These are phyloP conservation scores for Leptographium galeiforme DNA, from an alignment of 2,329 filamentous ascomycete genomes.

Conservation along the genomic window DNA sequence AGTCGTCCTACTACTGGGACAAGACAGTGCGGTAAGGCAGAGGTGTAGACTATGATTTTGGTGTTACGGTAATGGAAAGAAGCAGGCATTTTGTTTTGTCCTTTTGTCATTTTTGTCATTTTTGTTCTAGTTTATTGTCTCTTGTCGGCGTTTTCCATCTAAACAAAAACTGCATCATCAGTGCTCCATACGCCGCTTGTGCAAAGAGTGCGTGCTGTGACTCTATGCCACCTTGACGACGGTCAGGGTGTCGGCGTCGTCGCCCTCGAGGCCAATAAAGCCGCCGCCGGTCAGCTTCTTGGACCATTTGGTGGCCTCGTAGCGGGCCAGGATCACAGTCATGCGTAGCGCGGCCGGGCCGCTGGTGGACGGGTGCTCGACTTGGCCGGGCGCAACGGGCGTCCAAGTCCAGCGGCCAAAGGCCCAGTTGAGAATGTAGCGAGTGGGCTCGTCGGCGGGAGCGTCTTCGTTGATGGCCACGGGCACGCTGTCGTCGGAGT, in stretches of 20 bases:
- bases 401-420: constrained; percentile 95
- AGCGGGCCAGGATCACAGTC: constrained; percentile 62
- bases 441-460: constrained; percentile 11
- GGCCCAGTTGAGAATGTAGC: constrained; percentile 95
- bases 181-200: too few species aligned
- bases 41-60: too few species aligned
- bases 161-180: too few species aligned
- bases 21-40: background rate
- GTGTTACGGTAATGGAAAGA: too few species aligned
- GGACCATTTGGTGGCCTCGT: constrained; percentile 65
- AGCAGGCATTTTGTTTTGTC: background rate
- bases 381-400: constrained; percentile 25
- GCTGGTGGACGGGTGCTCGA: constrained; percentile 39
- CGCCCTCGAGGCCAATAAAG: constrained; percentile 35
- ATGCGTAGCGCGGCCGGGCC: constrained; percentile 45
- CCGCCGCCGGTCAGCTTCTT: constrained; percentile 52
- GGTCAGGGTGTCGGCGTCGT: constrained; percentile 29
- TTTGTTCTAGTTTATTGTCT: background rate
- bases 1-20: constrained; percentile 8
- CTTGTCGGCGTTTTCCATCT: too few species aligned
- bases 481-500: constrained; percentile 22
- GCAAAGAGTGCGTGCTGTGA: too few species aligned
- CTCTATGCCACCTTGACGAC: constrained; percentile 35
- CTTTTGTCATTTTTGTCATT: background rate
- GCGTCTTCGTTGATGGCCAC: constrained; percentile 6